phyloP scores from a whole-genome alignment of 108 stramenopile species.

The Cyclotella baltica region DNA sequence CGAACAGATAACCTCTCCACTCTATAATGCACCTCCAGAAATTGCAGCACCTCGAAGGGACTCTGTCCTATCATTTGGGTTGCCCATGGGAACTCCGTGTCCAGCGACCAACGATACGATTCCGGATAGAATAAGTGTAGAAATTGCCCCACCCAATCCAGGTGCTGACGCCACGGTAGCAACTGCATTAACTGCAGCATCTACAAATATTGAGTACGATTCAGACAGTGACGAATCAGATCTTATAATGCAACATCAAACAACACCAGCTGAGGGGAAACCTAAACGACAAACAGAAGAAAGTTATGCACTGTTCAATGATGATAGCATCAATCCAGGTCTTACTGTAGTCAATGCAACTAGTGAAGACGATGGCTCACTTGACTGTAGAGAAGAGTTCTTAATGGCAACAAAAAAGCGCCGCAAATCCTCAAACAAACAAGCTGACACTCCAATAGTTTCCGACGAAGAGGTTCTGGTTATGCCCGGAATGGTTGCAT shows the following conservation, averaged over 20 bases:
- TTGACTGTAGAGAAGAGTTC: conserved; percentile 2
- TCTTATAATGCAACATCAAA: not conserved
- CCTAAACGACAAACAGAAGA: conserved; percentile 15
- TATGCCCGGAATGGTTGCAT: conserved; percentile 22
- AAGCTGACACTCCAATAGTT: not conserved
- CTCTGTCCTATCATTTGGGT: too few species aligned
- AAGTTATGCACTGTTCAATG: conserved; percentile 15
- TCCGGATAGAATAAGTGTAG: not conserved
- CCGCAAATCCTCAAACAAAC: not conserved
- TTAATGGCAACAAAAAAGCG: not conserved
- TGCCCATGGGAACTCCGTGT: not conserved
- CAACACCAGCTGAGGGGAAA: not conserved
- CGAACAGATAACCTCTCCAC: not conserved
- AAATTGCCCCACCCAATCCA: not conserved
- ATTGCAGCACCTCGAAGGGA: not conserved
- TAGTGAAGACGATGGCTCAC: conserved; percentile 1
- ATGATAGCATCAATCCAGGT: not conserved
- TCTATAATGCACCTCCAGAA: conserved; percentile 3
- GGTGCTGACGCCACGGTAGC: conserved; percentile 14
- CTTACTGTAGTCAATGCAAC: not conserved
- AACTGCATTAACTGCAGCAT: conserved; percentile 16
- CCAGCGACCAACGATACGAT: not conserved
- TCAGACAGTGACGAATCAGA: conserved; percentile 10
- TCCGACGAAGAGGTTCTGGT: conserved; percentile 9
- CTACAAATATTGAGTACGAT: conserved; percentile 6